Conservation (phyloP, 805 yeast species). For the Candida andamanensis region DNA sequence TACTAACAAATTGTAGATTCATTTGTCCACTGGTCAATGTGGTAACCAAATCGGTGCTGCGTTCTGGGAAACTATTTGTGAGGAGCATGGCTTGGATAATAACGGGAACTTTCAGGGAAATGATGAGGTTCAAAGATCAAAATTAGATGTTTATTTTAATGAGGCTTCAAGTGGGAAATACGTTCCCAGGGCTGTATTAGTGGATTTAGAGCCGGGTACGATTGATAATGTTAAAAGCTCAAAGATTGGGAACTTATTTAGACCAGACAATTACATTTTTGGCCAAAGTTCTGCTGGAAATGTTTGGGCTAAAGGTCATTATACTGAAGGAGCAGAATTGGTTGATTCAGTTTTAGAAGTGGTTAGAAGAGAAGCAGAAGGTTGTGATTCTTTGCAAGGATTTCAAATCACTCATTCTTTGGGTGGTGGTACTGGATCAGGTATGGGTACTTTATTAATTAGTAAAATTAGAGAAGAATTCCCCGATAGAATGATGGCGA, state of each 20-base stretch:
- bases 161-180: slow-evolving; percentile 85
- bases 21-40: slow-evolving; percentile 96
- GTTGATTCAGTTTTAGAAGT: slow-evolving; percentile 87
- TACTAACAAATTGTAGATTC: slow-evolving; percentile 51
- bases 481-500: slow-evolving; percentile 94
- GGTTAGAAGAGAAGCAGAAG: slow-evolving; percentile 90
- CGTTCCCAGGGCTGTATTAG: slow-evolving; percentile 90
- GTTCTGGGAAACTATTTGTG: slow-evolving; percentile 89
- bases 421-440: slow-evolving; percentile 91
- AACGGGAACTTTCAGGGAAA: slow-evolving; percentile 65
- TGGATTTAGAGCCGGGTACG: slow-evolving; percentile 93
- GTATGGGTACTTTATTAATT: slow-evolving; percentile 88
- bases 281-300: slow-evolving; percentile 94
- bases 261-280: slow-evolving; percentile 87
- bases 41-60: slow-evolving; percentile 98
- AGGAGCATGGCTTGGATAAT: slow-evolving; percentile 77
- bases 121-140: slow-evolving; percentile 40
- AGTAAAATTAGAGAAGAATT: slow-evolving; percentile 86
- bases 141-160: slow-evolving; percentile 79
- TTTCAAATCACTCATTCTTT: slow-evolving; percentile 69
- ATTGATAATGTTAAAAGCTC: slow-evolving; percentile 81
- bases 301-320: slow-evolving; percentile 96
- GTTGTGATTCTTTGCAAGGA: slow-evolving; percentile 89
- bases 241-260: slow-evolving; percentile 75
- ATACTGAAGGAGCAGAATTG: slow-evolving; percentile 94